These are phyloP conservation scores for Stephania cephalantha DNA, from an alignment of 164 flowering plant genomes.

Conservation along the genomic window DNA sequence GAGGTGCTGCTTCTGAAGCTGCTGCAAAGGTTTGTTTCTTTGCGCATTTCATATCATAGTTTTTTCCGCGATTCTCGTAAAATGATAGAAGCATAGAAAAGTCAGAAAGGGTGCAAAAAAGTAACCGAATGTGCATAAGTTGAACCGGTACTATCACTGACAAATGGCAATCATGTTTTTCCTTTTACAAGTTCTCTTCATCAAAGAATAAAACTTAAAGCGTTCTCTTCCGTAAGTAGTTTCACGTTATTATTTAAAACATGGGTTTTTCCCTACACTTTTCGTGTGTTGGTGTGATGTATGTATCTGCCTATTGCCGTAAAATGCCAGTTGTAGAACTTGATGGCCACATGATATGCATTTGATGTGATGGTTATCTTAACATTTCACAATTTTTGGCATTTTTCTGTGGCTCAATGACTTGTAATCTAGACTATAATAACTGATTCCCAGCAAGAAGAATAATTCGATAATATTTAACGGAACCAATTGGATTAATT, in stretches of 20 bases:
- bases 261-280: background rate
- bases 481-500: background rate
- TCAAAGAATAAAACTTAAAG: background rate
- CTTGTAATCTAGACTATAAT: background rate
- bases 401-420: background rate
- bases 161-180: background rate
- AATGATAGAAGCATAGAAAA: background rate
- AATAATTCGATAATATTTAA: background rate
- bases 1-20: slow-evolving; percentile 74
- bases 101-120: background rate
- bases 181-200: background rate
- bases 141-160: background rate
- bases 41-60: background rate
- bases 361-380: too few relatives aligned
- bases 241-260: background rate
- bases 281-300: too few relatives aligned
- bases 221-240: background rate
- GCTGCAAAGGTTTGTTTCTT: slow-evolving; percentile 68
- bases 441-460: background rate
- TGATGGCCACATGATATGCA: too few relatives aligned
- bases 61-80: background rate
- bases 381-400: background rate
- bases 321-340: too few relatives aligned
- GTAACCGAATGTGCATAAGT: background rate
- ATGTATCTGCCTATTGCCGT: too few relatives aligned